A percentile compares a stretch with the other conserved stretches of the same genome.
These are phyloP conservation scores for Phytophthora quininea DNA, from an alignment of 352 stramenopile genomes.

Conservation along the genomic window DNA sequence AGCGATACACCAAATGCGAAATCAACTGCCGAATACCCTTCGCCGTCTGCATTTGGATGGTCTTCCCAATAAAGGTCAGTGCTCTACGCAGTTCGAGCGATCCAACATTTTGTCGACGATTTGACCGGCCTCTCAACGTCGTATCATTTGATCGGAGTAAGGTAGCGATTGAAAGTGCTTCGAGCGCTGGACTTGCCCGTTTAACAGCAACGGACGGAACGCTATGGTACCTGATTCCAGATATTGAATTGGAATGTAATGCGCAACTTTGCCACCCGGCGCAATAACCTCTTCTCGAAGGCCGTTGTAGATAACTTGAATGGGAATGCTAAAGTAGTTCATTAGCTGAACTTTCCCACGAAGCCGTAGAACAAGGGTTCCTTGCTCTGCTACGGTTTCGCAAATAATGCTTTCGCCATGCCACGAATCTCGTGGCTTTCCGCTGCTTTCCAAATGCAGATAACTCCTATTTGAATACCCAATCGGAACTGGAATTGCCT, in stretches of 20 bases:
- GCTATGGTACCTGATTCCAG: conserved; percentile 72
- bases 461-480: conserved; percentile 88
- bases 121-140: conserved; percentile 26
- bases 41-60: conserved; percentile 37
- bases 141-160: conserved; percentile 54
- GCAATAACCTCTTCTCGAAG: conserved; percentile 58
- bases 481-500: conserved; percentile 87
- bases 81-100: conserved; percentile 67
- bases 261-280: conserved; percentile 47
- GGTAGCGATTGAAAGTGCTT: conserved; percentile 59
- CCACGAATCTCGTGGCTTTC: conserved; percentile 66
- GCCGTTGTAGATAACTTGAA: conserved; percentile 83
- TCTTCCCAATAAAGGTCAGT: conserved; percentile 80
- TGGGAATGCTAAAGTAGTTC: conserved; percentile 74
- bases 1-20: conserved; percentile 52
- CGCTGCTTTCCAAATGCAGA: conserved; percentile 76
- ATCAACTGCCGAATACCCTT: conserved; percentile 12
- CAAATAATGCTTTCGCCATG: conserved; percentile 85
- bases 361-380: conserved; percentile 79
- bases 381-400: conserved; percentile 85
- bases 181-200: conserved; percentile 65
- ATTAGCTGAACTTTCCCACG: conserved; percentile 80
- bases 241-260: conserved; percentile 86
- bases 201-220: conserved; percentile 66
- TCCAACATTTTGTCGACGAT: conserved; percentile 52